phyloP scores from a whole-genome alignment of 495 filamentous ascomycete species.

The Gamarada debralockiae region DNA sequence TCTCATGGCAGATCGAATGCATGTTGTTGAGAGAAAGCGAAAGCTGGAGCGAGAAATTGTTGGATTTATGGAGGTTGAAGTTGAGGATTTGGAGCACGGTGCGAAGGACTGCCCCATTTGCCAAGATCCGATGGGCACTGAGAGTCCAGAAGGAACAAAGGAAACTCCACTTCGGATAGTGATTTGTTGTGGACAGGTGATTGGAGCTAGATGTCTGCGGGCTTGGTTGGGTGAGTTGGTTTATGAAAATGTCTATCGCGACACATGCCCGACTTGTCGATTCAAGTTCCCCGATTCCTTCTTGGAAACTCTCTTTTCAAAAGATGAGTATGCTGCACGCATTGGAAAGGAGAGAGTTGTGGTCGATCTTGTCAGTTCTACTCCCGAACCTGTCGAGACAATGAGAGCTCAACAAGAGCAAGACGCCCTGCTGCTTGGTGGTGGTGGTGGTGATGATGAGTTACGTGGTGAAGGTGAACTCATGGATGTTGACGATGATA shows the following conservation, averaged over 20 bases:
- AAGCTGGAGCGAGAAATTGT: background rate
- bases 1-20: conserved; percentile 18
- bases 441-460: too few species aligned
- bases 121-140: background rate
- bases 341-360: too few species aligned
- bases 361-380: background rate
- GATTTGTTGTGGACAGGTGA: conserved; percentile 13
- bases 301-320: background rate
- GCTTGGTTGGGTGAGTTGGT: background rate
- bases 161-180: conserved; percentile 9
- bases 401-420: background rate
- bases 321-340: background rate
- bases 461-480: too few species aligned
- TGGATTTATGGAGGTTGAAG: background rate
- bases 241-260: background rate
- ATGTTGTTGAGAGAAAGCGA: background rate
- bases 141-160: background rate
- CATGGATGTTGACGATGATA: too few species aligned
- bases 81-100: background rate
- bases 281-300: conserved; percentile 3
- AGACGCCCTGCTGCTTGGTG: background rate
- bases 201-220: conserved; percentile 13
- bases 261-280: conserved; percentile 12
- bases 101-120: conserved; percentile 12
- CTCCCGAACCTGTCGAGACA: background rate